A percentile compares a stretch with the other conserved stretches of the same genome.
Conservation (phyloP, 2,329 filamentous ascomycete genomes). For the Fonsecaea pugnacius region DNA sequence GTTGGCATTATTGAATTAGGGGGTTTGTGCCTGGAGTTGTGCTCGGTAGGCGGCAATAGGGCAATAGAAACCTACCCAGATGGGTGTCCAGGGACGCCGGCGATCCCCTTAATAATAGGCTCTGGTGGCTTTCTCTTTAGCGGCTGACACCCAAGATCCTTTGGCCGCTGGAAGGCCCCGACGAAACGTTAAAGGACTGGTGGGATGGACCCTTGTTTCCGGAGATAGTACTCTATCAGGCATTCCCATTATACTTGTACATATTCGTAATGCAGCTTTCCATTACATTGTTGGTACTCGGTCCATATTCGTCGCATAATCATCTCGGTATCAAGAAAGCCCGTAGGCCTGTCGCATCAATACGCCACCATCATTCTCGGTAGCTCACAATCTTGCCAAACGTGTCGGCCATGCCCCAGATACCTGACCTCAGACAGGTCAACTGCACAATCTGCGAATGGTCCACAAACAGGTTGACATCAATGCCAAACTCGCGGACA, state of each 20-base stretch:
- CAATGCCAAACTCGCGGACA: conserved; percentile 52
- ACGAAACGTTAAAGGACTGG: not conserved
- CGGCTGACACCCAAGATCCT: conserved; percentile 1
- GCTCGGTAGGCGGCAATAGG: not conserved
- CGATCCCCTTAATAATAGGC: not conserved
- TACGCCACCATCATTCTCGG: conserved; percentile 14
- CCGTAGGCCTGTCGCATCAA: not conserved
- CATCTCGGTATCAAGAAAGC: not conserved
- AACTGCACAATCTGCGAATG: conserved; percentile 64
- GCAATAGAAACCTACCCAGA: not conserved
- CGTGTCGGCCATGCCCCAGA: conserved; percentile 62
- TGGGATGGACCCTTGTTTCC: not conserved
- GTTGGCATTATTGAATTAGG: not conserved
- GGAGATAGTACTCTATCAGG: not conserved
- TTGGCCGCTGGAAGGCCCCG: not conserved
- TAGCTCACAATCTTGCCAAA: conserved; percentile 58
- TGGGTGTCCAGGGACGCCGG: not conserved
- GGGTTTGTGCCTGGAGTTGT: not conserved
- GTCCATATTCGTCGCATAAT: conserved; percentile 1
- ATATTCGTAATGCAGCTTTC: not conserved
- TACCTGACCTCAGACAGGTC: conserved; percentile 56
- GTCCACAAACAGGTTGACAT: conserved; percentile 63
- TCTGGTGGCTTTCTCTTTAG: too few species aligned
- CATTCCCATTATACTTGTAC: not conserved
- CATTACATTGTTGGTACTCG: not conserved